Conservation (phyloP, 2,329 filamentous ascomycete genomes). For the Biscogniauxia sp. region DNA sequence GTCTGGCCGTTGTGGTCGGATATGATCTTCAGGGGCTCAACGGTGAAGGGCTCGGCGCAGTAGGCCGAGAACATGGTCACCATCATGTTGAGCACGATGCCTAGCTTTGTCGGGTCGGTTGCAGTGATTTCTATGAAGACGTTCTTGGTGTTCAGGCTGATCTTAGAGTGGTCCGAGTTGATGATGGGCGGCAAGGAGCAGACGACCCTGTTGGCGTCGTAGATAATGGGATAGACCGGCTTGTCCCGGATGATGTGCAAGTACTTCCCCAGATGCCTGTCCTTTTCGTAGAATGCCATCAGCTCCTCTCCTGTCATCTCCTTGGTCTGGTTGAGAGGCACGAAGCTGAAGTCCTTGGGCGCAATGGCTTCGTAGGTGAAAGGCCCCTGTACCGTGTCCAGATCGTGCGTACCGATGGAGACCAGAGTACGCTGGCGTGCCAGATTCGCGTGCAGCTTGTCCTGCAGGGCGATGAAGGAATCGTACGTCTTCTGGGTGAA, state of each 20-base stretch:
- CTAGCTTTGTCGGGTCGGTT: conserved; percentile 91
- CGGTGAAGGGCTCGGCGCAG: conserved; percentile 81
- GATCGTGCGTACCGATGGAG: conserved; percentile 95
- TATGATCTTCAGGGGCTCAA: conserved; percentile 89
- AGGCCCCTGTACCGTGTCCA: conserved; percentile 88
- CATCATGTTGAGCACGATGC: conserved; percentile 93
- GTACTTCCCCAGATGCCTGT: conserved; percentile 86
- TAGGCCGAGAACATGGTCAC: conserved; percentile 97
- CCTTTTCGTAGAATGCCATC: conserved; percentile 93
- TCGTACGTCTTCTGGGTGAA: conserved; percentile 92
- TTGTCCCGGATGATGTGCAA: conserved; percentile 93
- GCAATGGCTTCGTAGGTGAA: conserved; percentile 94
- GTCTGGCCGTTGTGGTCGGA: conserved; percentile 88
- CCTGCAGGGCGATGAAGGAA: conserved; percentile 95
- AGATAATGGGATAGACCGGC: conserved; percentile 93
- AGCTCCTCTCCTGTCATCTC: conserved; percentile 83
- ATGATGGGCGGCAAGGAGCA: conserved; percentile 97
- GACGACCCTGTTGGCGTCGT: conserved; percentile 81
- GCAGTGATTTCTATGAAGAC: conserved; percentile 97
- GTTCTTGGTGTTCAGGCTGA: conserved; percentile 85
- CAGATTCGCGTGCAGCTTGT: conserved; percentile 96
- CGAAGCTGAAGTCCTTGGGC: conserved; percentile 90
- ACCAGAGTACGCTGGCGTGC: conserved; percentile 90
- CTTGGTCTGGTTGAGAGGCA: conserved; percentile 86
- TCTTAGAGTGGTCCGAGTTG: conserved; percentile 96